These are phyloP conservation scores for Clarireedia hainanense DNA, from an alignment of 2,329 filamentous ascomycete genomes.

Conservation along the genomic window DNA sequence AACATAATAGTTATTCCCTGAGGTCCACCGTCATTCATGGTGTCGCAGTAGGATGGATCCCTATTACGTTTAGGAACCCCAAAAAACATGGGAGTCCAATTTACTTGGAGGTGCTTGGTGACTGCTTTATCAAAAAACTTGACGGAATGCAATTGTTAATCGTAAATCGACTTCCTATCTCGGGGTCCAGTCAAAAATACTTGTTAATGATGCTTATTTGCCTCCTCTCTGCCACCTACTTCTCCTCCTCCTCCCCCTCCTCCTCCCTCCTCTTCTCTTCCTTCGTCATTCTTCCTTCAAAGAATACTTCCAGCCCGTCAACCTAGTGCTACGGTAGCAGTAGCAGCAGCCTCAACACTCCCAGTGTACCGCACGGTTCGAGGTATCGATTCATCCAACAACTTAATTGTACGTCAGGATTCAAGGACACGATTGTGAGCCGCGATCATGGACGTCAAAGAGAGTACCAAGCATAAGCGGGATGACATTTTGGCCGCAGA, in stretches of 20 bases:
- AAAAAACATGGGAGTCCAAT: neutral
- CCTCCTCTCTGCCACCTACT: neutral
- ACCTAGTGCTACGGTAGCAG: neutral
- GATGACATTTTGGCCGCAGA: slow-evolving; percentile 1
- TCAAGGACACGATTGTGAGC: neutral
- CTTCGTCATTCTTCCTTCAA: neutral
- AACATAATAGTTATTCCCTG: slow-evolving; percentile 1
- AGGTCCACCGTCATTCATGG: slow-evolving; percentile 1
- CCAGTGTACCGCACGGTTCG: neutral
- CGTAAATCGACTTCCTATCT: slow-evolving; percentile 4
- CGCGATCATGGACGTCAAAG: neutral
- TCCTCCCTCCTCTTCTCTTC: neutral
- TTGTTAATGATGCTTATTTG: slow-evolving; percentile 3
- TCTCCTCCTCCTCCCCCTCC: neutral
- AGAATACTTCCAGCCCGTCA: neutral
- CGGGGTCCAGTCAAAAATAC: neutral
- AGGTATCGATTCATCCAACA: neutral
- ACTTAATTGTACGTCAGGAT: neutral
- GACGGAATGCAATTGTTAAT: slow-evolving; percentile 6
- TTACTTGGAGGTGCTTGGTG: neutral
- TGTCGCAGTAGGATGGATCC: neutral
- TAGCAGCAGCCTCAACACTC: too few relatives aligned
- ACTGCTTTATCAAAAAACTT: neutral
- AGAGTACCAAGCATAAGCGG: neutral
- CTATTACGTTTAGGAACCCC: slow-evolving; percentile 4